Base-by-base conservation (phyloP, 345 rosid genomes). In the Dovyalis caffra region DNA sequence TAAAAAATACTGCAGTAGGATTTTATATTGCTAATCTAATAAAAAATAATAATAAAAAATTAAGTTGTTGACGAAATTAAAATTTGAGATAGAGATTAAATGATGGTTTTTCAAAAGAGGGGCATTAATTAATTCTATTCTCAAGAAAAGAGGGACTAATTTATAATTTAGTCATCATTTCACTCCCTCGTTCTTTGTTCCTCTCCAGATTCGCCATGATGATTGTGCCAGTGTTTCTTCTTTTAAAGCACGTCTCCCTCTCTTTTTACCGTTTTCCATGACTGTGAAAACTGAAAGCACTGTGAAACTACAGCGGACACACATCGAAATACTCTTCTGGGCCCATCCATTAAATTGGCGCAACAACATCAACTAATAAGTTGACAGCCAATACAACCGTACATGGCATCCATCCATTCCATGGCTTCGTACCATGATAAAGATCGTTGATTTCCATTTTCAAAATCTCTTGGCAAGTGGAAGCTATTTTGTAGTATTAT, bases 221-320 rank as follows among this genome's bases (percentile, higher is more conserved):
- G 74, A 10, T 28, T 74, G 43, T 76, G 64, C 23, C 66, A 37
- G 6, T 47, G 5, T 7, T 38, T 49, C 65, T 58, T 68, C 69
- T n/a, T 66, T 64, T 62, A 12, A 4, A 66, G 74, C 74, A 66
- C 35, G 58, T 35, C 35, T 28, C 66, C 33, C 49, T 73, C 72
- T 64, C 70, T 66, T 83, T 69, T 70, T 51, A 18, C 61, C 31
- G n/a, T 21, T 70, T 40, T 67, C 80, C 70, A 53, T 33, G 51
- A 29, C 78, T 61, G 58, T 43, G 28, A 53, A 66, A 29, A 8
- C 56, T 60, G 31, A 64, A 51, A 32, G 38, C 40, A 68, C 64
- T 35, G 63, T 45, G 4, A 21, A 61, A 28, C 56, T 40, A 25
- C 38, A 6, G 53, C 62, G 53, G 23, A 57, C 49, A 16, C 20